Evolutionary conservation across 495 filamentous ascomycete species (phyloP).

Genomic region (Neurospora sp.): DNA sequence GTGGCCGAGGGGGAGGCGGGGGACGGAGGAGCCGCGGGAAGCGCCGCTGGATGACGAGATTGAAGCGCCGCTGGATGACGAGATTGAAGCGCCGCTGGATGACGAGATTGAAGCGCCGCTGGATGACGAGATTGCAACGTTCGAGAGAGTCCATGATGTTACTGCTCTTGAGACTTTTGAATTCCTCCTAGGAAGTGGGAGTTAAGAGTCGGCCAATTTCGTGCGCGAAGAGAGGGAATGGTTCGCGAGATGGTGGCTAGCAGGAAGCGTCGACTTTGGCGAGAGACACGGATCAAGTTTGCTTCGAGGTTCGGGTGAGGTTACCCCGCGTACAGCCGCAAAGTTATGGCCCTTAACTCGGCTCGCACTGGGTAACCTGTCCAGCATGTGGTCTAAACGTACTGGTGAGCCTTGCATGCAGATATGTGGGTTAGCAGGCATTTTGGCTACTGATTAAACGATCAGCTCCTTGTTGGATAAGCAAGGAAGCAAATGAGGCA

Average conservation of each 20-base stretch:
- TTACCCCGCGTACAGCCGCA: not conserved
- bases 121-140: not conserved
- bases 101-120: not conserved
- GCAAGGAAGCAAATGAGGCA: not conserved
- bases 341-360: not conserved
- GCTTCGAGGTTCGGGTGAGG: not conserved
- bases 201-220: not conserved
- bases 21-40: not conserved
- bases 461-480: not conserved
- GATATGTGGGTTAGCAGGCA: not conserved
- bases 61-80: not conserved
- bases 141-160: not conserved
- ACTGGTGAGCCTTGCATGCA: not conserved
- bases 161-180: not conserved
- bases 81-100: not conserved
- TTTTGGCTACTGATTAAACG: not conserved
- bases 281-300: not conserved
- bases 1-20: too few species aligned
- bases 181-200: not conserved
- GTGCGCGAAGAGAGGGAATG: not conserved
- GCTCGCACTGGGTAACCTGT: not conserved
- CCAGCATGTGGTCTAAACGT: too few species aligned
- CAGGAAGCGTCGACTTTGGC: not conserved
- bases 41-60: not conserved
- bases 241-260: not conserved